A percentile compares a stretch with the other conserved stretches of the same genome.
Evolutionary conservation across 2,329 filamentous ascomycete genomes (phyloP).

Genomic region (Dothideomycetidae sp.): DNA sequence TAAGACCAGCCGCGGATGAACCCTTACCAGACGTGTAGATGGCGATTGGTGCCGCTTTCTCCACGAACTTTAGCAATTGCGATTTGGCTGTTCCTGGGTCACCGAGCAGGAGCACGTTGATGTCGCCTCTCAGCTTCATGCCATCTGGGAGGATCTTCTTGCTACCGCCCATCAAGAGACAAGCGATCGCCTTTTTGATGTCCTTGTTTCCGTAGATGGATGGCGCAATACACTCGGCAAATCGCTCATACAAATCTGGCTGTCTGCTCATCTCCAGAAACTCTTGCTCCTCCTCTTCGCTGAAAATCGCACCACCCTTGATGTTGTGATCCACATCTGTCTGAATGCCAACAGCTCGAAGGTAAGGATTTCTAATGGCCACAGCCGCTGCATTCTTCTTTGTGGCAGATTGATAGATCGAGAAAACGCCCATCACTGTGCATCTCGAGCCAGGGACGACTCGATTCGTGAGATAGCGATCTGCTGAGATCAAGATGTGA

Average conservation of each 20-base stretch:
- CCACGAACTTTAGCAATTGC: slow-evolving; percentile 91
- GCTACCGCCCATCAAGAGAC: slow-evolving; percentile 80
- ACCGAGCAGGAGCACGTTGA: slow-evolving; percentile 91
- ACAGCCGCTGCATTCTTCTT: slow-evolving; percentile 83
- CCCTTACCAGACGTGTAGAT: slow-evolving; percentile 99
- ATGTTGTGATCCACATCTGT: slow-evolving; percentile 80
- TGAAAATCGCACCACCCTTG: slow-evolving; percentile 66
- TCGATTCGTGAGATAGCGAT: slow-evolving; percentile 85
- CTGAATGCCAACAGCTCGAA: slow-evolving; percentile 83
- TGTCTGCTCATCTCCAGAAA: slow-evolving; percentile 82
- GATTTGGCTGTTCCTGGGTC: slow-evolving; percentile 98
- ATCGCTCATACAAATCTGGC: slow-evolving; percentile 81
- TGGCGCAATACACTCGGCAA: slow-evolving; percentile 85
- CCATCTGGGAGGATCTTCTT: slow-evolving; percentile 97
- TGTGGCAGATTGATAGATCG: slow-evolving; percentile 67
- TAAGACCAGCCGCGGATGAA: slow-evolving; percentile 92
- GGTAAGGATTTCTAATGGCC: slow-evolving; percentile 87
- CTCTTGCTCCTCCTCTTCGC: slow-evolving; percentile 93
- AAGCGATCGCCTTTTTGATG: slow-evolving; percentile 96
- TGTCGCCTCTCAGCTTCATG: slow-evolving; percentile 94
- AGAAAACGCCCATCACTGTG: slow-evolving; percentile 93
- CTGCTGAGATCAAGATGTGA: slow-evolving; percentile 91
- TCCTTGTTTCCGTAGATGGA: slow-evolving; percentile 94
- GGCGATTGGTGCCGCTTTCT: slow-evolving; percentile 88
- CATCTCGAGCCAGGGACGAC: slow-evolving; percentile 92